Evolutionary conservation across 306 rosid species (phyloP), one percentile per base, ranked within the genome.

Genomic region (Mucuna pruriens): DNA sequence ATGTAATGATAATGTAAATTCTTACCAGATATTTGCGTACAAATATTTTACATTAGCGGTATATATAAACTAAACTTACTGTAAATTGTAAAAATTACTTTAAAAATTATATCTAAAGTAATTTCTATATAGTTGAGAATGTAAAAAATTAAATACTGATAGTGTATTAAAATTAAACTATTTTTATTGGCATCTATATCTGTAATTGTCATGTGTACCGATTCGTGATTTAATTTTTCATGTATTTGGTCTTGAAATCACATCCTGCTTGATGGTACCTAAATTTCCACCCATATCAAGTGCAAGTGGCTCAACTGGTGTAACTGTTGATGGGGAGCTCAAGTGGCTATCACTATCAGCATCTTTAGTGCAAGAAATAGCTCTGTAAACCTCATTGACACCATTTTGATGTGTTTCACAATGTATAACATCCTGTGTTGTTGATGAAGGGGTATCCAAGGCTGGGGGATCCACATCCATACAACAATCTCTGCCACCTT

Each of bases 391-490:
- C 80, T 44, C 88, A 80, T 84, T 66, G 70, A 51, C 62, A 83
- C 60, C 88, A 44, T 78, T 75, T 23, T 87, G 80, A 84, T 70
- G 72, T 19, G 79, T 68, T 15, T 87, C 81, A 80, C 82, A 82
- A 70, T 84, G 87, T 81, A 70, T 78, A 69, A 46, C 62, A 77
- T 77, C 83, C 46, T 86, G 82, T 20, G 44, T 22, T 39, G 86
- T 75, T 31, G 84, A 85, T 20, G 84, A 45, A 15, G 81, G 80
- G 29, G 71, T 82, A 49, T 76, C 82, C 15, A 81, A 42, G n/a
- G 76, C 40, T 54, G 65, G 48, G 9, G 84, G 80, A 60, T 88
- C 90, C 33, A 74, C 76, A 63, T 88, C 90, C 85, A 82, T 85
- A 33, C 6, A 74, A 75, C 63, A n/a, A 68, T 80, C 84, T 58